Conservation (phyloP, 352 stramenopile genomes). For the Phytophthora foliorum region DNA sequence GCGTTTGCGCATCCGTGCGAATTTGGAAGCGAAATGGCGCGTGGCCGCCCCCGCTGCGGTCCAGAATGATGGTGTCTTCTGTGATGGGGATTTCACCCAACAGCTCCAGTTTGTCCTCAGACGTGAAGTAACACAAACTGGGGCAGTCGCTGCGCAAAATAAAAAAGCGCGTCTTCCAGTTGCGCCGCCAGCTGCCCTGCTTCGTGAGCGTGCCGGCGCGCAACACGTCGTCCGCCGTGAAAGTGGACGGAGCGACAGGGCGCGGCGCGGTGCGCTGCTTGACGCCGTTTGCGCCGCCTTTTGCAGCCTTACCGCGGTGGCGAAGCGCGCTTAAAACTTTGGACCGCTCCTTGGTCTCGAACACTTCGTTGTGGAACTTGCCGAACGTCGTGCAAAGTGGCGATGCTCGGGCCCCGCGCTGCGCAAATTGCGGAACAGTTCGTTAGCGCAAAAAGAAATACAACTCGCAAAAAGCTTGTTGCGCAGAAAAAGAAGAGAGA, state of each 20-base stretch:
- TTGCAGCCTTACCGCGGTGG: conserved; percentile 60
- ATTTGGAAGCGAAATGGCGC: conserved; percentile 79
- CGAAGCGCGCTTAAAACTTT: conserved; percentile 82
- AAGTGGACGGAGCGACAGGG: conserved; percentile 51
- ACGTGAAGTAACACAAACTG: conserved; percentile 86
- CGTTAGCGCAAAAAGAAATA: not conserved
- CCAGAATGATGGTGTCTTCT: conserved; percentile 80
- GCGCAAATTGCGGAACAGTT: not conserved
- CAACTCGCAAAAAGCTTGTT: not conserved
- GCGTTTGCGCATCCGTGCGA: conserved; percentile 58
- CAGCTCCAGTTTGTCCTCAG: conserved; percentile 85
- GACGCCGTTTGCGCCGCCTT: conserved; percentile 12
- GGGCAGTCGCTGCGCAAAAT: conserved; percentile 80
- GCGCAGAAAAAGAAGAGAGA: too few species aligned
- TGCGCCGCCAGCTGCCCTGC: conserved; percentile 85
- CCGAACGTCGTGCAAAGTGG: conserved; percentile 65
- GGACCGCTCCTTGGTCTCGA: conserved; percentile 82
- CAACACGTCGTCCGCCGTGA: conserved; percentile 78
- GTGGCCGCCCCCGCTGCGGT: conserved; percentile 62
- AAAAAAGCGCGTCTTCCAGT: conserved; percentile 90
- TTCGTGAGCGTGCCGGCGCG: conserved; percentile 74
- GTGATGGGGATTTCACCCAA: conserved; percentile 76
- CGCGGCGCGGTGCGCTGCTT: conserved; percentile 23
- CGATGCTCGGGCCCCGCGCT: conserved; percentile 25
- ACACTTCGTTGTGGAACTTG: conserved; percentile 81